Conservation (phyloP, 192 early-diverging fungal genomes). For the Funneliformis geosporum region DNA sequence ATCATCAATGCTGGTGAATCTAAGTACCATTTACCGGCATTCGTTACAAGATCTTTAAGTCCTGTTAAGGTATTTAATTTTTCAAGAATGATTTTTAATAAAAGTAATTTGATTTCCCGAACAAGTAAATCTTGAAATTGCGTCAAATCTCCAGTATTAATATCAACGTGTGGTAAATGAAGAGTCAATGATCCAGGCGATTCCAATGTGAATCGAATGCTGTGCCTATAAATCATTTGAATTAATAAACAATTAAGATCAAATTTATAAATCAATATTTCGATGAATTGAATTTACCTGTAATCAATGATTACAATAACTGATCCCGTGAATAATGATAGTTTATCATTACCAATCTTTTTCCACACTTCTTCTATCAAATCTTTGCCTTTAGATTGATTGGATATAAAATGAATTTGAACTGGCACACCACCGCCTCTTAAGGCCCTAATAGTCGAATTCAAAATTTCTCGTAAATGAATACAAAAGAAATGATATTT, state of each 20-base stretch:
- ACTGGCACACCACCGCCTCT: constrained; percentile 21
- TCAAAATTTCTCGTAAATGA: constrained; percentile 22
- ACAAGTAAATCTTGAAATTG: constrained; percentile 18
- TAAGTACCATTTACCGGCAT: constrained; percentile 22
- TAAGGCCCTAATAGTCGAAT: not conserved
- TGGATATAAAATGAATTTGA: constrained; percentile 30
- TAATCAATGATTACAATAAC: constrained; percentile 20
- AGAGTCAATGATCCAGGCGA: constrained; percentile 17
- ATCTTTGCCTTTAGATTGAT: constrained; percentile 10
- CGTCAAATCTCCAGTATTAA: constrained; percentile 1
- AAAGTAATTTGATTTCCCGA: constrained; percentile 14
- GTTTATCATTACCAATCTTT: constrained; percentile 19
- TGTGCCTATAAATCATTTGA: constrained; percentile 26
- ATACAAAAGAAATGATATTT: constrained; percentile 34
- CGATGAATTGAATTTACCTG: constrained; percentile 8
- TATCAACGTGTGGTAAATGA: constrained; percentile 24
- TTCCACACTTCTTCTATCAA: constrained; percentile 25
- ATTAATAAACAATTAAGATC: not conserved
- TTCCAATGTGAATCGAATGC: constrained; percentile 32
- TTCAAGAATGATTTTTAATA: constrained; percentile 26
- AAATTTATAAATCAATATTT: not conserved
- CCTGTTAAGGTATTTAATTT: constrained; percentile 12
- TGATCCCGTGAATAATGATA: constrained; percentile 15
- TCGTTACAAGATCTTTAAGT: not conserved
- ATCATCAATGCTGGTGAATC: constrained; percentile 21